These are phyloP conservation scores for Pyracantha coccinea DNA, from an alignment of 331 rosid species.

Conservation along the genomic window DNA sequence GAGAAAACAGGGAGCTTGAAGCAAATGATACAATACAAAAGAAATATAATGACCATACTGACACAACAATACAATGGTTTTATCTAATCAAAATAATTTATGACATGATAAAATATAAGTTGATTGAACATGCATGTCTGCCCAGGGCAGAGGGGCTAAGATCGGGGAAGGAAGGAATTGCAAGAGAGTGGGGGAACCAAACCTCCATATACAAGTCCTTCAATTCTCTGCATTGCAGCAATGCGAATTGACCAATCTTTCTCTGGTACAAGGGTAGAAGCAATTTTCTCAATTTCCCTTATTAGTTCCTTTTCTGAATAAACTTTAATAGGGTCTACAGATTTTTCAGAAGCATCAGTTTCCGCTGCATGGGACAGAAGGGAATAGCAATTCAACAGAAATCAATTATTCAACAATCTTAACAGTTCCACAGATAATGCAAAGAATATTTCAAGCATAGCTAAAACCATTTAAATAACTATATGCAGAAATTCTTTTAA, in stretches of 20 bases:
- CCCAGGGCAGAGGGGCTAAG: neutral
- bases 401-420: neutral
- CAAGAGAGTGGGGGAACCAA: neutral
- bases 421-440: neutral
- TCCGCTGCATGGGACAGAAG: slow-evolving; percentile 51
- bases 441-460: neutral
- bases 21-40: neutral
- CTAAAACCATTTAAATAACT: neutral
- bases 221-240: slow-evolving; percentile 92
- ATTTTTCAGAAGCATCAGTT: slow-evolving; percentile 67
- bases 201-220: slow-evolving; percentile 96
- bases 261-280: slow-evolving; percentile 88
- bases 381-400: neutral
- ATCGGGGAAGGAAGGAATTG: neutral
- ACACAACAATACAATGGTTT: neutral
- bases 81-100: neutral
- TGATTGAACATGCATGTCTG: neutral
- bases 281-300: slow-evolving; percentile 91
- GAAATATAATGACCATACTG: neutral
- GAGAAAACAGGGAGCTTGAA: neutral
- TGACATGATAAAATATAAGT: neutral
- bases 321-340: slow-evolving; percentile 77
- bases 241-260: slow-evolving; percentile 98
- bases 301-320: slow-evolving; percentile 92
- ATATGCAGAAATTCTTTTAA: neutral